Evolutionary conservation across 371 early-diverging fungal genomes (phyloP), one percentile per base, ranked within the genome.

Genomic region (Capniomyces stellatus): DNA sequence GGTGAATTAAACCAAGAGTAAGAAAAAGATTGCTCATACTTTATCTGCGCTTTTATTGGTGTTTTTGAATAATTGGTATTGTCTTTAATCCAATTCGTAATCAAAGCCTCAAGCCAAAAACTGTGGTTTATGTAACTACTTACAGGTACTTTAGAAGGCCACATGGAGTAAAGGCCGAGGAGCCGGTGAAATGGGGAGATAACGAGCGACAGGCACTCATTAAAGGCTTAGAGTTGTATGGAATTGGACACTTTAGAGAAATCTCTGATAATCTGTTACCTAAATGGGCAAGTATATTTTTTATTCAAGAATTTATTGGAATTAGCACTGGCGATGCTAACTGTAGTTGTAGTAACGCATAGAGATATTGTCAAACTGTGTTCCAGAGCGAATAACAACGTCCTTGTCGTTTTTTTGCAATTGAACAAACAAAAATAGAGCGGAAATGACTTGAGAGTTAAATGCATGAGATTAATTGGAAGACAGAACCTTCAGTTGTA

Each of bases 1-100:
- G 91, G 91, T 27, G 78, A 77, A 8, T 63, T 91, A 15, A 91
- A 91, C 60, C 91, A 91, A 75, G 88, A 86, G 80, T 84, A 75
- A 57, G 70, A 35, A 13, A 44, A 24, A 49, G 4, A 10, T 3
- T 10, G 13, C 23, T n/a, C 12, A 21, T 52, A 43, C 35, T 44
- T 30, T 46, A 12, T 40, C 30, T 28, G 23, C 19, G 41, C n/a
- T n/a, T n/a, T n/a, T n/a, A n/a, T n/a, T n/a, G n/a, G n/a, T n/a
- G n/a, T n/a, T n/a, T n/a, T n/a, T n/a, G n/a, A n/a, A n/a, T n/a
- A n/a, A n/a, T n/a, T n/a, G n/a, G n/a, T n/a, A n/a, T n/a, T n/a
- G n/a, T n/a, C n/a, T n/a, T n/a, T n/a, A n/a, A n/a, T n/a, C n/a
- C n/a, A n/a, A n/a, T n/a, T n/a, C n/a, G n/a, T n/a, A n/a, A n/a